Percentiles rank a stretch among this genome's conserved stretches.
phyloP scores from a whole-genome alignment of 2,329 filamentous ascomycete genomes.

The Claviceps africana region DNA sequence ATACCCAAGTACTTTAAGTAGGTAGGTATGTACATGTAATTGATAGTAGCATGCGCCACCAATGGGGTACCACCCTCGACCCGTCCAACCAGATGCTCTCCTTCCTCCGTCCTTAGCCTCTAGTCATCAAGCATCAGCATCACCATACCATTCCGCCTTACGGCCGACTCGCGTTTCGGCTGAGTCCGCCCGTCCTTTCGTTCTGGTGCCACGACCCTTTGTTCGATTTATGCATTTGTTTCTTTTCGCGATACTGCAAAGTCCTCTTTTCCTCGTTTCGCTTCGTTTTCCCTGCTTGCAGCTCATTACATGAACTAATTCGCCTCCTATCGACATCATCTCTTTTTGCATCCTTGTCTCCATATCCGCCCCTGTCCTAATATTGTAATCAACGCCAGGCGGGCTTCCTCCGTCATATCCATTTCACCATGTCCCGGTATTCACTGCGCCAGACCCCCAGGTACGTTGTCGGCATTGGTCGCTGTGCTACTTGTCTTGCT shows the following conservation, averaged over 20 bases:
- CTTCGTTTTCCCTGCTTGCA: background rate
- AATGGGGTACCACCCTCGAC: background rate
- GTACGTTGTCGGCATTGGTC: constrained; percentile 9
- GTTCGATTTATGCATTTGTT: background rate
- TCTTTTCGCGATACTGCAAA: background rate
- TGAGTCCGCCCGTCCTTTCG: background rate
- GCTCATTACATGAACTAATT: background rate
- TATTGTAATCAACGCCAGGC: background rate
- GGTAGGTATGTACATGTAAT: too few species aligned
- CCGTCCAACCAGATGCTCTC: background rate
- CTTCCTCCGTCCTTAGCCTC: background rate
- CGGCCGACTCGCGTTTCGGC: background rate
- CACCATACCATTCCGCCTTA: background rate
- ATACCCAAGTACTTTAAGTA: too few species aligned
- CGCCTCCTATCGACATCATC: background rate
- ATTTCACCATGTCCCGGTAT: constrained; percentile 14
- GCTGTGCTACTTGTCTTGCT: background rate
- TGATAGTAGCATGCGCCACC: background rate
- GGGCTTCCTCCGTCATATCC: background rate
- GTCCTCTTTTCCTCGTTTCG: background rate
- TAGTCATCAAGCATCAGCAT: background rate
- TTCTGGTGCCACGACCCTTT: background rate
- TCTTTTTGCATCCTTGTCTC: background rate
- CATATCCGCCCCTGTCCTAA: background rate
- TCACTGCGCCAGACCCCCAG: constrained; percentile 19